These are phyloP conservation scores for Ogataea pini DNA, from an alignment of 805 yeast species.

Conservation along the genomic window DNA sequence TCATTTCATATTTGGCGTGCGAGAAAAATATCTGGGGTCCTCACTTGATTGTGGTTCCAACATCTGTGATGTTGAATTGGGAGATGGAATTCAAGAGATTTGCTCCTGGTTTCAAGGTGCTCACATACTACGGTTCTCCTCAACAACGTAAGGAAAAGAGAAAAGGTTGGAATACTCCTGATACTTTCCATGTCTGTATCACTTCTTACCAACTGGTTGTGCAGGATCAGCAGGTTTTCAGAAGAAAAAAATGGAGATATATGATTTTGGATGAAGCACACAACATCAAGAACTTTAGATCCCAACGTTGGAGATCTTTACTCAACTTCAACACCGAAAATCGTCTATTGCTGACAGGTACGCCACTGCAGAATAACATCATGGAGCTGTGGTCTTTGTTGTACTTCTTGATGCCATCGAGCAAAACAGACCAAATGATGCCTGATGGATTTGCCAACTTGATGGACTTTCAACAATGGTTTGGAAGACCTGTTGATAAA, in stretches of 20 bases:
- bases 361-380: slow-evolving; percentile 93
- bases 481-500: slow-evolving; percentile 94
- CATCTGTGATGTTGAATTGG: slow-evolving; percentile 97
- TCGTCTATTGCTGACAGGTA: slow-evolving; percentile 88
- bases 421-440: slow-evolving; percentile 64
- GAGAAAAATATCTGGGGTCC: slow-evolving; percentile 98
- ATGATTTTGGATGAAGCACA: slow-evolving; percentile 99
- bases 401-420: slow-evolving; percentile 93
- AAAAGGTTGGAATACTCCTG: slow-evolving; percentile 96
- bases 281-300: slow-evolving; percentile 92
- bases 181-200: slow-evolving; percentile 94
- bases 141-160: slow-evolving; percentile 95
- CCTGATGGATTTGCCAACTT: slow-evolving; percentile 96
- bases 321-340: slow-evolving; percentile 91
- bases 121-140: slow-evolving; percentile 96
- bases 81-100: slow-evolving; percentile 98
- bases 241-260: slow-evolving; percentile 91
- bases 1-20: slow-evolving; percentile 86
- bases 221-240: slow-evolving; percentile 92
- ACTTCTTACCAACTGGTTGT: slow-evolving; percentile 97
- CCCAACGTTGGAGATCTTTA: slow-evolving; percentile 96
- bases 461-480: slow-evolving; percentile 97
- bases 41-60: slow-evolving; percentile 93
- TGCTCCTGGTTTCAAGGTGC: slow-evolving; percentile 95
- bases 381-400: slow-evolving; percentile 95